Conservation (phyloP, 2,329 filamentous ascomycete species). For the Colletotrichum sp. region DNA sequence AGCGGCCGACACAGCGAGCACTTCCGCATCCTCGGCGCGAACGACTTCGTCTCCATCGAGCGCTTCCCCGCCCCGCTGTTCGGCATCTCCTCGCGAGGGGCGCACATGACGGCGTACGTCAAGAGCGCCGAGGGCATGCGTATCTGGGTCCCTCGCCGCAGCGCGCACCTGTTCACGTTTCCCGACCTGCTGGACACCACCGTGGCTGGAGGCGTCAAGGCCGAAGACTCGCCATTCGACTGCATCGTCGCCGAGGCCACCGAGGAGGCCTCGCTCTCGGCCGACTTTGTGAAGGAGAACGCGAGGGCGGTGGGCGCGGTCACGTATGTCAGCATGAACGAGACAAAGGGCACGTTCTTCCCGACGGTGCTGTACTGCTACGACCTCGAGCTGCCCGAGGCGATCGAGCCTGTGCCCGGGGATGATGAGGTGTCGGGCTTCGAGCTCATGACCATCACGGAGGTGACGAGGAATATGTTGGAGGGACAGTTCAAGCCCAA, state of each 20-base stretch:
- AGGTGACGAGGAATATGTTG: constrained; percentile 66
- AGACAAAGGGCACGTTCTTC: constrained; percentile 22
- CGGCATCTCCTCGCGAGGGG: constrained; percentile 70
- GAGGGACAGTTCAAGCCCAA: constrained; percentile 84
- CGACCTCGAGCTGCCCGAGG: constrained; percentile 69
- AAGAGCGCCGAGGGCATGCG: constrained; percentile 50
- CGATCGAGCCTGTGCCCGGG: constrained; percentile 67
- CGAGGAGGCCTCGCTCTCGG: constrained; percentile 67
- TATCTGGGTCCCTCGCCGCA: constrained; percentile 76
- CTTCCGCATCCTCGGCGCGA: constrained; percentile 44
- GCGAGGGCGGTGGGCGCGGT: constrained; percentile 35
- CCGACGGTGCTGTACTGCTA: constrained; percentile 68
- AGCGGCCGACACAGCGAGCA: constrained; percentile 46
- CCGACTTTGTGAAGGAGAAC: constrained; percentile 27
- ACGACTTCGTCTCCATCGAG: constrained; percentile 55
- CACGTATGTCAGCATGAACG: constrained; percentile 28
- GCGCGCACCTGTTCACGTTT: constrained; percentile 72
- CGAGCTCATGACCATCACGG: constrained; percentile 64
- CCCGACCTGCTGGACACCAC: constrained; percentile 80
- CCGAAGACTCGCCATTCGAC: constrained; percentile 68
- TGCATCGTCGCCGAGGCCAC: constrained; percentile 74
- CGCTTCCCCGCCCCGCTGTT: constrained; percentile 68
- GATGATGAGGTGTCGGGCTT: constrained; percentile 85
- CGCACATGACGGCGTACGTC: constrained; percentile 70
- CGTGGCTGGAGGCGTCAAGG: constrained; percentile 78